Conservation (phyloP, 2,329 filamentous ascomycete genomes). For the Xylaria arbuscula region DNA sequence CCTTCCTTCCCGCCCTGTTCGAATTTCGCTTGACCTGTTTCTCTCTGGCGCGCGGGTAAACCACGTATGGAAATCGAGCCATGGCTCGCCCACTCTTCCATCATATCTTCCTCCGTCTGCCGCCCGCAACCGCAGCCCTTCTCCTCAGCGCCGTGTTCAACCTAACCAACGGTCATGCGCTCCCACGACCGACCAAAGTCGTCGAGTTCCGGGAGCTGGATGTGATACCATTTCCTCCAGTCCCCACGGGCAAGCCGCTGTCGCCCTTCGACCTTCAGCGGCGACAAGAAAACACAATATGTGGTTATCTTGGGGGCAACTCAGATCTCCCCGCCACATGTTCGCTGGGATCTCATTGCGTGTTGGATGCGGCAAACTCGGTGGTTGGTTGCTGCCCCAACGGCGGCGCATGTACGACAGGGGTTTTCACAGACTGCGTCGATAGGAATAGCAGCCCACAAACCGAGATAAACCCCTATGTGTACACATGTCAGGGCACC, state of each 20-base stretch:
- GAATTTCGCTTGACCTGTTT: constrained; percentile 29
- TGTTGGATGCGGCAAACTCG: constrained; percentile 60
- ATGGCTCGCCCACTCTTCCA: constrained; percentile 50
- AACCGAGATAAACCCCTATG: constrained; percentile 65
- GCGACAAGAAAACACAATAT: constrained; percentile 64
- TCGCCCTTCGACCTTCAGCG: constrained; percentile 53
- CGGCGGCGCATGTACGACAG: constrained; percentile 61
- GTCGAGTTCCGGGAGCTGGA: constrained; percentile 54
- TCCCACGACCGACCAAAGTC: constrained; percentile 56
- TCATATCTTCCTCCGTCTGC: constrained; percentile 52
- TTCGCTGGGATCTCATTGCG: constrained; percentile 68
- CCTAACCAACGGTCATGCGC: constrained; percentile 52
- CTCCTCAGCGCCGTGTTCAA: constrained; percentile 51
- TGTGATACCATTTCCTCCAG: constrained; percentile 55
- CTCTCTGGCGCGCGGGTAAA: constrained; percentile 27
- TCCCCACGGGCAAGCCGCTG: constrained; percentile 56
- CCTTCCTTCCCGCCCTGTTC: constrained; percentile 33
- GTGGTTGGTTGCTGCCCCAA: constrained; percentile 69
- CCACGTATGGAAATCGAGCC: constrained; percentile 36
- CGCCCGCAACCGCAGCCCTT: constrained; percentile 51
- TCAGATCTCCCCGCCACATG: constrained; percentile 66
- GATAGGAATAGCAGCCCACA: constrained; percentile 63
- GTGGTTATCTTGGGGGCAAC: constrained; percentile 67
- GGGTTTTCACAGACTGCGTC: constrained; percentile 68
- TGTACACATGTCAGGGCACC: constrained; percentile 65